Percentiles rank a stretch among this genome's conserved stretches.
These are phyloP conservation scores for Leucogyrophana mollusca DNA, from an alignment of 768 basidiomycete species.

Conservation along the genomic window DNA sequence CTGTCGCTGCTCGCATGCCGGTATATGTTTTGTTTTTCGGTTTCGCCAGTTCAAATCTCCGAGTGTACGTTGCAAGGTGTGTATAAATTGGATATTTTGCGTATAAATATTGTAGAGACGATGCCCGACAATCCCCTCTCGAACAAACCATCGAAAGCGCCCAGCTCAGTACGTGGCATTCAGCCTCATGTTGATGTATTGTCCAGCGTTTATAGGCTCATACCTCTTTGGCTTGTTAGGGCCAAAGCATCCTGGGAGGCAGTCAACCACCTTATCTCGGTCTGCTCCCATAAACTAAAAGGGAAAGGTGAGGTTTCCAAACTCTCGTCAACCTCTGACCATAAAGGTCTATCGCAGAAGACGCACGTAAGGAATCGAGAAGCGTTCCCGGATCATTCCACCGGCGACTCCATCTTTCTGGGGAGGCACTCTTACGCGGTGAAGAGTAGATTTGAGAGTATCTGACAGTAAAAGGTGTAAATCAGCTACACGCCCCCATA, in stretches of 20 bases:
- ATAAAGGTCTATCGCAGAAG: not conserved
- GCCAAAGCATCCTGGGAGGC: conserved; percentile 52
- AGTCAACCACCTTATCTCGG: conserved; percentile 42
- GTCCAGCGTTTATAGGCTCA: conserved; percentile 39
- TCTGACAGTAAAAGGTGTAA: conserved; percentile 8
- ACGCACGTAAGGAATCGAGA: conserved; percentile 62
- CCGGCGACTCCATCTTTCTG: conserved; percentile 13
- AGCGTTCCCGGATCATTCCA: conserved; percentile 47
- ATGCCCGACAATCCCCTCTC: no score
- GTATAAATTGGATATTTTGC: no score
- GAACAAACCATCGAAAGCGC: no score
- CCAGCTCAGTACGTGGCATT: conserved; percentile 32
- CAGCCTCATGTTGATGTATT: conserved; percentile 40
- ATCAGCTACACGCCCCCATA: not conserved
- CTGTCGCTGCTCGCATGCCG: no score
- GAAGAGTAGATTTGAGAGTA: conserved; percentile 38
- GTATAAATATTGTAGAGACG: no score
- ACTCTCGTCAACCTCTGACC: conserved; percentile 14
- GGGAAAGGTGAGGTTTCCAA: no score
- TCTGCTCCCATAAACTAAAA: conserved; percentile 31
- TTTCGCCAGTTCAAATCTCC: no score
- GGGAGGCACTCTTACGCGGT: conserved; percentile 48
- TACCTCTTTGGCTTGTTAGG: conserved; percentile 47
- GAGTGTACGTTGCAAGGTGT: no score
- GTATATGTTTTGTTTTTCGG: no score